Evolutionary conservation across 2,329 filamentous ascomycete species (phyloP).

Genomic region (Colletotrichum sp.): DNA sequence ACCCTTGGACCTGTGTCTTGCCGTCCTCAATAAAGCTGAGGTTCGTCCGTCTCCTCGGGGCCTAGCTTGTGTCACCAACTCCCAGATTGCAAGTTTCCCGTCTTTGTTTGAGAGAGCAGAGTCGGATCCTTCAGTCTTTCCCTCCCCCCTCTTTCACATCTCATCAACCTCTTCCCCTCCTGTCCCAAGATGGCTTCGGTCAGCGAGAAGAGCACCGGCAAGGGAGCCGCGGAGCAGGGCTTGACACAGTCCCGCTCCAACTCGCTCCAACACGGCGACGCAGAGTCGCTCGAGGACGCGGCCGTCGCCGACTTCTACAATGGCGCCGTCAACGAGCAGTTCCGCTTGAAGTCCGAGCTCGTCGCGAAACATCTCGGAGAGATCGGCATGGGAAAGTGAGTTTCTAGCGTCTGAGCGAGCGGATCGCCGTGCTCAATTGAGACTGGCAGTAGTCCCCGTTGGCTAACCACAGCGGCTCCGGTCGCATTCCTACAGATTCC

Average conservation of each 20-base stretch:
- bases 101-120: slow-evolving; percentile 21
- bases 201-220: slow-evolving; percentile 13
- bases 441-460: neutral
- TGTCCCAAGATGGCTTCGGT: neutral
- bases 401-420: neutral
- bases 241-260: slow-evolving; percentile 4
- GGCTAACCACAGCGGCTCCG: neutral
- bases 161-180: neutral
- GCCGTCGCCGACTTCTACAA: slow-evolving; percentile 42
- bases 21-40: slow-evolving; percentile 4
- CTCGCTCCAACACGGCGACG: slow-evolving; percentile 8
- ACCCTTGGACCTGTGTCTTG: neutral
- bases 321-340: slow-evolving; percentile 30
- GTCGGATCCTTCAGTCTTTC: neutral
- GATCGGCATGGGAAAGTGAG: slow-evolving; percentile 40
- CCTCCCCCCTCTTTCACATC: too few species aligned
- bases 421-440: neutral
- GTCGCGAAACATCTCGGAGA: slow-evolving; percentile 30
- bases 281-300: slow-evolving; percentile 27
- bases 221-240: neutral
- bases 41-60: neutral
- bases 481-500: slow-evolving; percentile 29
- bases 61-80: neutral
- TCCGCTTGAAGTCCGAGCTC: slow-evolving; percentile 37
- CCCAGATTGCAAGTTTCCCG: neutral